Conservation (phyloP, 2,329 filamentous ascomycete genomes). For the Verticillium albo-atrum region DNA sequence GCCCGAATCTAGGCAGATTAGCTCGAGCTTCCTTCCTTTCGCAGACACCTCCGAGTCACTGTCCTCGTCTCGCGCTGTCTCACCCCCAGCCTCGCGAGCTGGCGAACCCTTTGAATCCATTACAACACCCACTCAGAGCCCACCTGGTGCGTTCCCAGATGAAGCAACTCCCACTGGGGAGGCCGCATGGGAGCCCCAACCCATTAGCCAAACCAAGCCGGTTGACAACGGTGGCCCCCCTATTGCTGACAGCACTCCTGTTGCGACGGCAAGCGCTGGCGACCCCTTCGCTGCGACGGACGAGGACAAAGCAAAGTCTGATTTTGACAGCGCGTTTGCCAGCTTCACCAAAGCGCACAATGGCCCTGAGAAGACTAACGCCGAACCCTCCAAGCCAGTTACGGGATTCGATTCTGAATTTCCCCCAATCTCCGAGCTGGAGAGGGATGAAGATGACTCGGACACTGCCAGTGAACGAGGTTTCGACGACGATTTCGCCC, state of each 20-base stretch:
- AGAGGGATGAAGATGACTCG: slow-evolving; percentile 77
- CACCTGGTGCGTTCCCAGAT: slow-evolving; percentile 27
- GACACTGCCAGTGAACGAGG: slow-evolving; percentile 76
- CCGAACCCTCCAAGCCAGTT: slow-evolving; percentile 38
- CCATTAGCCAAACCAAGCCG: slow-evolving; percentile 21
- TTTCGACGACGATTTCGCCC: slow-evolving; percentile 90
- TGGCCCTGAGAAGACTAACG: slow-evolving; percentile 36
- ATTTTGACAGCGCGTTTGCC: slow-evolving; percentile 83
- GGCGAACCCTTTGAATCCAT: slow-evolving; percentile 45
- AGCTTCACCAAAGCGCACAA: slow-evolving; percentile 60
- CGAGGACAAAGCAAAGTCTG: slow-evolving; percentile 64
- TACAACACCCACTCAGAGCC: slow-evolving; percentile 17
- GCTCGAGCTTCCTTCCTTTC: slow-evolving; percentile 71
- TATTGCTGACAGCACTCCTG: slow-evolving; percentile 1
- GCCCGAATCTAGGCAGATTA: slow-evolving; percentile 72
- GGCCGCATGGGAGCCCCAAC: slow-evolving; percentile 10
- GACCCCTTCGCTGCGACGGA: slow-evolving; percentile 52
- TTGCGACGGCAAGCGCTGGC: background rate
- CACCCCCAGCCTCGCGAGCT: slow-evolving; percentile 57
- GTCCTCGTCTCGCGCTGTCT: slow-evolving; percentile 73
- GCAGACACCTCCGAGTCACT: slow-evolving; percentile 61
- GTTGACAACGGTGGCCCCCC: slow-evolving; percentile 22
- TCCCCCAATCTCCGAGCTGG: slow-evolving; percentile 86
- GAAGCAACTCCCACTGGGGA: slow-evolving; percentile 32
- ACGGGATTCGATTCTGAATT: slow-evolving; percentile 72